phyloP scores from a whole-genome alignment of 148 eudicot genomes.

The Camellia lanceoleosa region DNA sequence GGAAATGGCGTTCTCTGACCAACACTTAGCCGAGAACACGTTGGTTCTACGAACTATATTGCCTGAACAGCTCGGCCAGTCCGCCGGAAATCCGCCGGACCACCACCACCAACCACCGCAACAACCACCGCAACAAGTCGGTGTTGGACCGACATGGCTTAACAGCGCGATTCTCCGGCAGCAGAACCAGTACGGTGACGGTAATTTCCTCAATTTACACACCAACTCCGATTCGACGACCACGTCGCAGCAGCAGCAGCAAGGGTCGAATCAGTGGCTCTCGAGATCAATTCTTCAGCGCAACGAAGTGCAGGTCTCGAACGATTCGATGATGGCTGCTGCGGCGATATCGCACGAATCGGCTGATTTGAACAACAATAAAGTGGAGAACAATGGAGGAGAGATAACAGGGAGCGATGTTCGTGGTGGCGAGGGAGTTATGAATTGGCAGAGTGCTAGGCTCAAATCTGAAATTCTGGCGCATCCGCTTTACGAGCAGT shows the following conservation, averaged over 20 bases:
- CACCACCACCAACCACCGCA: constrained; percentile 18
- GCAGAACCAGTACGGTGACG: constrained; percentile 21
- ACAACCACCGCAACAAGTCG: constrained; percentile 2
- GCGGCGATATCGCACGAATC: constrained; percentile 16
- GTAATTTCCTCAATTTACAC: constrained; percentile 24
- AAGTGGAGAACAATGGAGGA: constrained; percentile 21
- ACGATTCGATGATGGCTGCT: constrained; percentile 26
- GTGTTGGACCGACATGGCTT: constrained; percentile 28
- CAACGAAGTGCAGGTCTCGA: constrained; percentile 16
- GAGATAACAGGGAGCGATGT: constrained; percentile 19
- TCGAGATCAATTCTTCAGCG: constrained; percentile 27
- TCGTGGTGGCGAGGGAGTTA: constrained; percentile 15
- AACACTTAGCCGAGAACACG: constrained; percentile 19
- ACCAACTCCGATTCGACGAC: constrained; percentile 15
- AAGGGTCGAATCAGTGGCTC: constrained; percentile 28
- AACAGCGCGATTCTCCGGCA: constrained; percentile 30
- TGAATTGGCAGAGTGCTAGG: constrained; percentile 49
- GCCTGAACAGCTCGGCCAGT: constrained; percentile 21
- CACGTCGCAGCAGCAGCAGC: background rate
- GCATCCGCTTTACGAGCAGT: constrained; percentile 81
- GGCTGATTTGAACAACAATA: constrained; percentile 12
- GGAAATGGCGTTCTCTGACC: constrained; percentile 36
- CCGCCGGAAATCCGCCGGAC: constrained; percentile 5
- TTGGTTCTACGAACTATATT: constrained; percentile 22
- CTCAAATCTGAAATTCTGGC: constrained; percentile 57